phyloP scores from a whole-genome alignment of 257 asterid genomes.

The Cinchona pubescens region DNA sequence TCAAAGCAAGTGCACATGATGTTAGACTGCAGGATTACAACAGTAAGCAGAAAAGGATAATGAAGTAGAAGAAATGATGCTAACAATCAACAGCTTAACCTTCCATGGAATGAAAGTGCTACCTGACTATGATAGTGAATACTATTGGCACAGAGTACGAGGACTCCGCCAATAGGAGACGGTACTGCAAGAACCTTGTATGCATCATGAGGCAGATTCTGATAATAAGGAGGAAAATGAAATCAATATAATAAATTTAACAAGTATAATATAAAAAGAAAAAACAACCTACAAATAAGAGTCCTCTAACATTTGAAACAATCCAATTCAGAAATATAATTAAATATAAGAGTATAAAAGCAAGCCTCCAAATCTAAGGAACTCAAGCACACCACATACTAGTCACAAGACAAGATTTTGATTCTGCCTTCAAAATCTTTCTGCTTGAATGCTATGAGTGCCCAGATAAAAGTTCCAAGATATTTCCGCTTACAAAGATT shows the following conservation, averaged over 20 bases:
- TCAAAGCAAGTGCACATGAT: constrained; percentile 79
- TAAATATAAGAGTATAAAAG: neutral
- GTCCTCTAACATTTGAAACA: neutral
- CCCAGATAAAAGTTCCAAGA: neutral
- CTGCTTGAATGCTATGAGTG: neutral
- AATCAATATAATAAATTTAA: constrained; percentile 12
- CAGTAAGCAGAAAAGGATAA: constrained; percentile 25
- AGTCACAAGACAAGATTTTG: neutral
- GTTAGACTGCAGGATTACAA: constrained; percentile 66
- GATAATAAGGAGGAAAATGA: constrained; percentile 28
- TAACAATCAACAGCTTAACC: constrained; percentile 16
- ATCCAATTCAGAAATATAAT: neutral
- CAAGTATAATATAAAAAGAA: constrained; percentile 5
- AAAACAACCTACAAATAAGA: no score
- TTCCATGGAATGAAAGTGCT: constrained; percentile 20
- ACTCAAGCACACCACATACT: neutral
- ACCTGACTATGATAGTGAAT: constrained; percentile 99
- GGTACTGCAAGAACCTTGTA: constrained; percentile 99
- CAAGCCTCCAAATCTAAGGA: neutral
- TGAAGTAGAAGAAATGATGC: constrained; percentile 9
- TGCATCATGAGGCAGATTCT: constrained; percentile 96
- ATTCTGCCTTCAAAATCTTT: neutral
- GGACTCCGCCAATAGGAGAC: constrained; percentile 97
- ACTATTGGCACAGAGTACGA: constrained; percentile 85
- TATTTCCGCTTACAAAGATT: neutral